Evolutionary conservation across 148 eudicot genomes (phyloP), one percentile per base, ranked within the genome.

Genomic region (Cornus controversa): DNA sequence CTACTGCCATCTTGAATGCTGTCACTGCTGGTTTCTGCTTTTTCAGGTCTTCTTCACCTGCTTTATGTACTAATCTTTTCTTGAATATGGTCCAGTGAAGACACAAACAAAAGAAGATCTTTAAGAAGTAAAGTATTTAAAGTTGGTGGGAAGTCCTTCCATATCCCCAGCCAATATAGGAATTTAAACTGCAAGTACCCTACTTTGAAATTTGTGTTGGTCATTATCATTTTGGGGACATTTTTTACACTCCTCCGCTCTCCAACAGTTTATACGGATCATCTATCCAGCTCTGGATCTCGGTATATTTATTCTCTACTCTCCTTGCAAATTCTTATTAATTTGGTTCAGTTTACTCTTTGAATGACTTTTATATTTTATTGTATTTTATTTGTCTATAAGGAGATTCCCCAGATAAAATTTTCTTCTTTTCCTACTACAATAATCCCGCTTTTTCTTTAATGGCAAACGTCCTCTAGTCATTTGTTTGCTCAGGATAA

Each of bases 81-180:
- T 71, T 82, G 62, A 73, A 68, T 80, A 70, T 79, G 73, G 22
- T 77, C 79, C 90, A 92, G 97, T 75, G 97, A 92, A 73, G 97
- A 94, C 36, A 73, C 90, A 57, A 90, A 69, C 84, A 94, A 90
- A 87, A 82, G 96, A 83, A 94, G 88, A 85, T 86, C 81, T 72
- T 84, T 84, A 27, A 89, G 90, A 82, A 85, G 80, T 70, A 91
- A 79, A 86, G 91, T 83, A 73, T 73, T 81, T 45, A 93, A 80
- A 83, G 94, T 90, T 86, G 91, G 87, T 25, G 97, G 83, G 24
- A 90, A 82, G 86, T 86, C 89, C 63, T 81, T 83, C 58, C 74
- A 86, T 78, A 71, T 86, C 77, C 82, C 85, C 63, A 81, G 85
- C 64, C 88, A 82, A 23, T 94, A 88, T 78, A 87, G 91, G 78